Evolutionary conservation across 2,329 filamentous ascomycete species (phyloP), one percentile per base, ranked within the genome.

Genomic region (Cercospora nicotianae): DNA sequence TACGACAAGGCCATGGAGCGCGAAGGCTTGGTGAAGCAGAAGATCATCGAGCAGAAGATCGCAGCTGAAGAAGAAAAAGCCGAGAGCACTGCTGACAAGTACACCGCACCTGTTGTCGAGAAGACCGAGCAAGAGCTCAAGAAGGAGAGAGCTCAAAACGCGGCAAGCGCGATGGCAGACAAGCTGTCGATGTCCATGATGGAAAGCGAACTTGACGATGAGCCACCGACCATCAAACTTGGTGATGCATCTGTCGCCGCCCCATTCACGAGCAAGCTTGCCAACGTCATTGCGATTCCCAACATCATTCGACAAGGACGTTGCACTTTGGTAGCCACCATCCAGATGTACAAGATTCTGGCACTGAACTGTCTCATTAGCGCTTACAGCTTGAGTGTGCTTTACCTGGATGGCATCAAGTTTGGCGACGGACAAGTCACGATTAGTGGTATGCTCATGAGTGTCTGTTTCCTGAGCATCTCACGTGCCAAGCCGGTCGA

Each of bases 361-460:
- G 95, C 95, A 7, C 84, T 99, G 68, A 99, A 99, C 85, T 99
- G 95, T 79, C 85, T 99, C 74, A 99, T 99, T 79, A 97, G 92
- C 74, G 95, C 95, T 42, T 99, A 99, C 87, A 97, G 93, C 80
- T 82, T 99, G 78, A 96, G 92, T 79, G 95, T 99, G 18, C 86
- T 99, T 67, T 99, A 99, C 77, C 87, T 99, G 1, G 94, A 98
- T 76, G 95, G 95, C 71, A 99, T 99, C 86, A 99, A 99, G 83
- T 99, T 99, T 78, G 94, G 95, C 66, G 95, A 99, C 78, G 93
- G 94, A 3, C 95, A 99, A 82, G 95, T 98, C 73, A 99, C 95
- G 16, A 98, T 99, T 76, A 97, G 93, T 75, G 95, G 95, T 74
- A 98, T 99, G 92, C 90, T 99, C 80, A 98, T 99, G 95, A 97